These are phyloP conservation scores for Claviceps pazoutovae DNA, from an alignment of 2,329 filamentous ascomycete genomes.

Conservation along the genomic window DNA sequence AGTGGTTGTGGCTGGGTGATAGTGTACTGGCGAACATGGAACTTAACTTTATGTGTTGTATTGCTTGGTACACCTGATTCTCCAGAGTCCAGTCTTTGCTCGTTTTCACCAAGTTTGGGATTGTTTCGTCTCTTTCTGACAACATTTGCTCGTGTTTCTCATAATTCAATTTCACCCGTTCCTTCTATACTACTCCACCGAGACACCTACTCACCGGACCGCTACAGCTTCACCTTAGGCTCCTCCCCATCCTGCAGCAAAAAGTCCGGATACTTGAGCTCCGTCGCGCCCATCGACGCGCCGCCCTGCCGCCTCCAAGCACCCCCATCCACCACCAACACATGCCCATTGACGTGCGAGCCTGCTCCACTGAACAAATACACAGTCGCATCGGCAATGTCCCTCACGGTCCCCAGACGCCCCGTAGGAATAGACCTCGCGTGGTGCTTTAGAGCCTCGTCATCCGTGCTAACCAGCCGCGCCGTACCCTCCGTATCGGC, in stretches of 20 bases:
- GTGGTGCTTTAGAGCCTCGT: conserved; percentile 19
- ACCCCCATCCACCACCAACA: conserved; percentile 58
- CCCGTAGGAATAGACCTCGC: conserved; percentile 52
- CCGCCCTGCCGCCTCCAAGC: conserved; percentile 40
- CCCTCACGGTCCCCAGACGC: conserved; percentile 63
- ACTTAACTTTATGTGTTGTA: too few relatives aligned
- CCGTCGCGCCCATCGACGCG: conserved; percentile 30
- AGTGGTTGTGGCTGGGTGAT: too few relatives aligned
- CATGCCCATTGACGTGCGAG: conserved; percentile 73
- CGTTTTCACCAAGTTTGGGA: too few relatives aligned
- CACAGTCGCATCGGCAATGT: conserved; percentile 86
- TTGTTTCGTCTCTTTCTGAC: too few relatives aligned
- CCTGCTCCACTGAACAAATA: conserved; percentile 78
- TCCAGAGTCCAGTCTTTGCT: too few relatives aligned
- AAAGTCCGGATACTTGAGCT: conserved; percentile 40
- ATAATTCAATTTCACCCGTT: too few relatives aligned
- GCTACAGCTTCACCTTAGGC: conserved; percentile 28
- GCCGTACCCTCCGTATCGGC: conserved; percentile 69
- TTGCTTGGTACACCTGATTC: too few relatives aligned
- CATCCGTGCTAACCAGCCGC: conserved; percentile 34
- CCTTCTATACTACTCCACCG: too few relatives aligned
- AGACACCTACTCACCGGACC: background rate
- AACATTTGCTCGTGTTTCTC: too few relatives aligned
- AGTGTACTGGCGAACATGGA: too few relatives aligned
- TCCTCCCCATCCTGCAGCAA: conserved; percentile 18